These are phyloP conservation scores for Colletotrichum liriopes DNA, from an alignment of 2,329 filamentous ascomycete species.

Conservation along the genomic window DNA sequence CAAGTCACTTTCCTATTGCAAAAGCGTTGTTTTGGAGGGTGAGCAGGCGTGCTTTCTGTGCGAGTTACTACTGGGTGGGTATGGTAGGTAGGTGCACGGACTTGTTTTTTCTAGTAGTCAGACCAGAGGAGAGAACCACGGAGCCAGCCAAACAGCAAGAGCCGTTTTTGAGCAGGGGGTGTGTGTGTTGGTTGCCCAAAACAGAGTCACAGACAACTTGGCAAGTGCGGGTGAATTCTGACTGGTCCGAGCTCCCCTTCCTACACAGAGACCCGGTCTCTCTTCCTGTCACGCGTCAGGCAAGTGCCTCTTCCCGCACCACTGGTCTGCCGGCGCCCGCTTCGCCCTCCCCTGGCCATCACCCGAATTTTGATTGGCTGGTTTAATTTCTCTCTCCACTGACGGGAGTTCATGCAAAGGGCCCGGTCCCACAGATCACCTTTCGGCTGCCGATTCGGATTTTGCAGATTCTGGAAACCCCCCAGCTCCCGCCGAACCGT, in stretches of 20 bases:
- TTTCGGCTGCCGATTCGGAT: neutral
- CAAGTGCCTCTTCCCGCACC: constrained; percentile 2
- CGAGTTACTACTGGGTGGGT: constrained; percentile 20
- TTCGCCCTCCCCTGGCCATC: neutral
- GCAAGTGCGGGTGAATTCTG: constrained; percentile 15
- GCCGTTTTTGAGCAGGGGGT: constrained; percentile 15
- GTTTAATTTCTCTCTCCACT: neutral
- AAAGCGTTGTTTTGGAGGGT: constrained; percentile 13
- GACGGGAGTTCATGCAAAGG: constrained; percentile 30
- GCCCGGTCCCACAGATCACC: constrained; percentile 15
- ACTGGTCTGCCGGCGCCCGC: neutral
- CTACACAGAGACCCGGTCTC: neutral
- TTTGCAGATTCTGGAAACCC: neutral
- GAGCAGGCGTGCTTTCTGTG: constrained; percentile 29
- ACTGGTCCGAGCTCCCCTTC: constrained; percentile 28
- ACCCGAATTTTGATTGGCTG: constrained; percentile 41
- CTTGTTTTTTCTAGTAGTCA: constrained; percentile 19
- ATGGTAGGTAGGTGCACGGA: constrained; percentile 25
- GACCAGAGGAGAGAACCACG: neutral
- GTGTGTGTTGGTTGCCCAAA: constrained; percentile 12
- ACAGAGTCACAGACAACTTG: constrained; percentile 9
- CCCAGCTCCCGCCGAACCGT: neutral
- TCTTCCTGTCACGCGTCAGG: constrained; percentile 30
- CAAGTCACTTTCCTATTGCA: constrained; percentile 30
- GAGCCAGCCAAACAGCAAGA: constrained; percentile 1